phyloP scores from a whole-genome alignment of 2,329 filamentous ascomycete species.

The Talaromyces verruculosus region DNA sequence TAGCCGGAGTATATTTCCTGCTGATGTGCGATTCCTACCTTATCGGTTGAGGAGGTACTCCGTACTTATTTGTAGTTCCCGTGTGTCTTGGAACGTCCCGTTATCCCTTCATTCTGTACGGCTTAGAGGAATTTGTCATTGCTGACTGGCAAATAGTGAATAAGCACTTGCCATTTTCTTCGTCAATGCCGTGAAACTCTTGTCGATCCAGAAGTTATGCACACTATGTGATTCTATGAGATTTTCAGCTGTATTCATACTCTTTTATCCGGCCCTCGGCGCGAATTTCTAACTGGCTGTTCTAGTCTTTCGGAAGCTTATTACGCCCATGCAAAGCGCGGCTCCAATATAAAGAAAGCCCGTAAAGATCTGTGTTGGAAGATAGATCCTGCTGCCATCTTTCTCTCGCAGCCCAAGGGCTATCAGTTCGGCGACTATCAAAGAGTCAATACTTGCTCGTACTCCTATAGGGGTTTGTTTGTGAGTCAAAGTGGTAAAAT shows the following conservation, averaged over 20 bases:
- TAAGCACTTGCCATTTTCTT: not conserved
- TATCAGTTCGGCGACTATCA: conserved; percentile 2
- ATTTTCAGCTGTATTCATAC: not conserved
- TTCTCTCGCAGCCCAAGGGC: not conserved
- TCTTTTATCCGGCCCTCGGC: not conserved
- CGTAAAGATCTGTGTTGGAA: conserved; percentile 4
- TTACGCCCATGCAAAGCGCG: conserved; percentile 8
- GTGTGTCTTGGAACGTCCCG: not conserved
- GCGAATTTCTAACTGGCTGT: conserved; percentile 24
- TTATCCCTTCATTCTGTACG: not conserved
- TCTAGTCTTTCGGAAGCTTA: not conserved
- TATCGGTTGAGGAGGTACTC: not conserved
- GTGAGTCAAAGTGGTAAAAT: not conserved
- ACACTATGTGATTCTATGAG: not conserved
- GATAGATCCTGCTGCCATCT: conserved; percentile 1
- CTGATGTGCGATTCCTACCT: not conserved
- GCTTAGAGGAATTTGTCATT: not conserved
- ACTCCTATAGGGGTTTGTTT: not conserved
- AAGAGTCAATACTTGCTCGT: not conserved
- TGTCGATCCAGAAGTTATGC: not conserved
- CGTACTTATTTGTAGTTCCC: not conserved
- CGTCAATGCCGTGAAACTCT: not conserved
- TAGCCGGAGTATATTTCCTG: not conserved
- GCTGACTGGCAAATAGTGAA: not conserved
- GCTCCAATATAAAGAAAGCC: conserved; percentile 12